Conservation (phyloP, 768 basidiomycete species). For the Boletus rubescentipes region DNA sequence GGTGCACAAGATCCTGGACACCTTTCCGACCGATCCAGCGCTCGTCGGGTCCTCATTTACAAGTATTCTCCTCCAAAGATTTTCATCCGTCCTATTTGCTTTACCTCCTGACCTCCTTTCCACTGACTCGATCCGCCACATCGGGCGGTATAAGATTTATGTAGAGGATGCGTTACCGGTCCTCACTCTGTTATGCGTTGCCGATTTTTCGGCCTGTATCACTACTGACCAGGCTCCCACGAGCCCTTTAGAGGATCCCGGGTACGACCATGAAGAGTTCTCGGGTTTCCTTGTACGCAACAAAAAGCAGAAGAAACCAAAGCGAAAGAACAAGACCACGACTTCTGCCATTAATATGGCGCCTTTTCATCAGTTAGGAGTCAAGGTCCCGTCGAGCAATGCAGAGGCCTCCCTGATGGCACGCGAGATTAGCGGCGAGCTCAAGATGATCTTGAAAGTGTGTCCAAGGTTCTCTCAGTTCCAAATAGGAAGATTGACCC, state of each 20-base stretch:
- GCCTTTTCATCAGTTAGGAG: slow-evolving; percentile 32
- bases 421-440: slow-evolving; percentile 18
- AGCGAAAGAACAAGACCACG: slow-evolving; percentile 14
- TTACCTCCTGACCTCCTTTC: slow-evolving; percentile 19
- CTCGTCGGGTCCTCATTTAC: slow-evolving; percentile 22
- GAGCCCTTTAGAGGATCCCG: slow-evolving; percentile 1
- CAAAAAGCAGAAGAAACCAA: slow-evolving; percentile 31
- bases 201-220: slow-evolving; percentile 5
- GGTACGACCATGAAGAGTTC: slow-evolving; percentile 1
- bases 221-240: background rate
- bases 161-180: slow-evolving; percentile 25
- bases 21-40: slow-evolving; percentile 31
- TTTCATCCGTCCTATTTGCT: slow-evolving; percentile 28
- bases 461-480: background rate
- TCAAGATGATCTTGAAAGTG: slow-evolving; percentile 33
- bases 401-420: slow-evolving; percentile 19
- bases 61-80: slow-evolving; percentile 20
- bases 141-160: slow-evolving; percentile 23
- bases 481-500: background rate
- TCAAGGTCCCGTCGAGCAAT: slow-evolving; percentile 24
- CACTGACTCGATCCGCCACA: slow-evolving; percentile 3
- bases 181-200: slow-evolving; percentile 15
- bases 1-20: slow-evolving; percentile 29
- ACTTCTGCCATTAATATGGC: slow-evolving; percentile 21
- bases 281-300: slow-evolving; percentile 9